Evolutionary conservation across 2,329 filamentous ascomycete genomes (phyloP).

Genomic region (Myriosclerotinia curreyana): DNA sequence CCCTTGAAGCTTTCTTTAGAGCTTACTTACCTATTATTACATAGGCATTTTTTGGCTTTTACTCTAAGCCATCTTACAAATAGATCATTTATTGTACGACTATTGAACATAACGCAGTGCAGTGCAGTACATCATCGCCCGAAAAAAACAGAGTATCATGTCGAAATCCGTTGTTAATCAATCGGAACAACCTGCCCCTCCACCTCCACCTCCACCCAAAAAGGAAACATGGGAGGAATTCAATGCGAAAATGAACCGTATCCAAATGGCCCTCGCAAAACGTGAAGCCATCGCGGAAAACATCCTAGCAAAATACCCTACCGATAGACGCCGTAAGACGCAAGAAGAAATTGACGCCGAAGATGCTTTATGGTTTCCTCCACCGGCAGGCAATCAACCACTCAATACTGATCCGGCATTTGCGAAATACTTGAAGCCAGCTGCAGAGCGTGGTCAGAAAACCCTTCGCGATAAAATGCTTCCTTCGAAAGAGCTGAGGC

Average conservation of each 20-base stretch:
- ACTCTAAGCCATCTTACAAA: neutral
- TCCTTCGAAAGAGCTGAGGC: conserved; percentile 35
- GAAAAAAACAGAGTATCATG: conserved; percentile 12
- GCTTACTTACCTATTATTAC: neutral
- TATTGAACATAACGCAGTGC: conserved; percentile 6
- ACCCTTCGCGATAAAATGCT: conserved; percentile 38
- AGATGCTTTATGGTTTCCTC: conserved; percentile 36
- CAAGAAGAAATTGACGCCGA: conserved; percentile 39
- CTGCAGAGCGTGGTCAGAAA: conserved; percentile 37
- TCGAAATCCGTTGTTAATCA: conserved; percentile 13
- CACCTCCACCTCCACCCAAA: conserved; percentile 19
- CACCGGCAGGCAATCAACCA: conserved; percentile 36
- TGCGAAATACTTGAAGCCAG: conserved; percentile 35
- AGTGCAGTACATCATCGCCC: conserved; percentile 9
- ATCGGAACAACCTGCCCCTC: conserved; percentile 25
- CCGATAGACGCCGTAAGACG: conserved; percentile 33
- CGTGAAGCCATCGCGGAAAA: conserved; percentile 36
- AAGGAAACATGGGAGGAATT: conserved; percentile 35
- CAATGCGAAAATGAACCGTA: conserved; percentile 37
- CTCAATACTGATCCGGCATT: conserved; percentile 37
- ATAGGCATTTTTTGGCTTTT: neutral
- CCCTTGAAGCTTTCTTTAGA: neutral
- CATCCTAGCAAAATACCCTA: conserved; percentile 34
- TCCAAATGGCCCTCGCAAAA: conserved; percentile 38
- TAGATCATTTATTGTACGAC: neutral